Conservation (phyloP, 495 filamentous ascomycete genomes). For the Penicillium cataractarum region DNA sequence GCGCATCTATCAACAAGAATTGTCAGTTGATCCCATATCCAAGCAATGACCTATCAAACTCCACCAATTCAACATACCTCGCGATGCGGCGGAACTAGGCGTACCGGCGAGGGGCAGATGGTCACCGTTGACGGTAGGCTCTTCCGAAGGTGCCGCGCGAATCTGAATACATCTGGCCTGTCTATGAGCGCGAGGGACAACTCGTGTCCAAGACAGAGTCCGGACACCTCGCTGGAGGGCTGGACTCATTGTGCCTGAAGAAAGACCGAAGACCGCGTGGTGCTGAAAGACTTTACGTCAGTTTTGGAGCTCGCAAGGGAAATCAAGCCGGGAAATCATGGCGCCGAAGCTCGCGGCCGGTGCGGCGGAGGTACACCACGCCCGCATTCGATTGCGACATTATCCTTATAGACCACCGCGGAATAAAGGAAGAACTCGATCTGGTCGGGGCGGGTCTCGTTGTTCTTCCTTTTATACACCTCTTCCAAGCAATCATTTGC, state of each 20-base stretch:
- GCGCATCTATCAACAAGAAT: constrained; percentile 66
- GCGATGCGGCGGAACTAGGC: constrained; percentile 44
- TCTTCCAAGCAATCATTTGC: neutral
- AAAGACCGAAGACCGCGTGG: constrained; percentile 14
- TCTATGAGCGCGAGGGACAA: constrained; percentile 35
- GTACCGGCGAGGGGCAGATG: constrained; percentile 45
- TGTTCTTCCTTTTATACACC: constrained; percentile 7
- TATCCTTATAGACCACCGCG: neutral
- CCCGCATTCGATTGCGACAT: constrained; percentile 28
- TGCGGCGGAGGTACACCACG: constrained; percentile 21
- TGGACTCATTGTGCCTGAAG: constrained; percentile 38
- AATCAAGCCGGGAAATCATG: constrained; percentile 33
- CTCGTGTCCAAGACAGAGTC: constrained; percentile 43
- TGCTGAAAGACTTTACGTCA: constrained; percentile 37
- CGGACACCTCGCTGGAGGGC: constrained; percentile 43
- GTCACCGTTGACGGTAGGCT: constrained; percentile 42
- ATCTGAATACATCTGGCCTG: constrained; percentile 50
- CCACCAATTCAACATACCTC: constrained; percentile 32
- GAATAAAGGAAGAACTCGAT: constrained; percentile 1
- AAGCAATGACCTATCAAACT: neutral
- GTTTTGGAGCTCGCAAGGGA: constrained; percentile 24
- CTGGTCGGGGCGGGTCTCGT: neutral
- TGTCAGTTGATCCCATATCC: neutral
- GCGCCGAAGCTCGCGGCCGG: constrained; percentile 24
- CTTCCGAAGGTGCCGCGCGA: constrained; percentile 45